Percentiles rank a stretch among this genome's conserved stretches.
Conservation (phyloP, 208 protist species). For the Porcisia hertigi region DNA sequence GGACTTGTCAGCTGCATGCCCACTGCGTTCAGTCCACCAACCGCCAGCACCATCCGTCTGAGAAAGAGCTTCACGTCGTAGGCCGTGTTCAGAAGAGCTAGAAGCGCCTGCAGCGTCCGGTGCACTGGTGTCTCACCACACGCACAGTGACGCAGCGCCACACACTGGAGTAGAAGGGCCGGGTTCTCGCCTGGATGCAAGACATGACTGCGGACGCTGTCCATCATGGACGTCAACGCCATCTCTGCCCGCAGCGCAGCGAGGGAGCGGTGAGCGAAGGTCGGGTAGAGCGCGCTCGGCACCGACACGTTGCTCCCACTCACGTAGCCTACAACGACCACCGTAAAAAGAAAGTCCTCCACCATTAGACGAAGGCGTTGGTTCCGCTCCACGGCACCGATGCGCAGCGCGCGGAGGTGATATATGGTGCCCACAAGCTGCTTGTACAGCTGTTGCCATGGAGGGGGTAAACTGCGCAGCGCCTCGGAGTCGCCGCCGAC, state of each 20-base stretch:
- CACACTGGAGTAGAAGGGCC: conserved; percentile 41
- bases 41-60: conserved; percentile 62
- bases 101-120: conserved; percentile 41
- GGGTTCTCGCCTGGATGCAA: conserved; percentile 44
- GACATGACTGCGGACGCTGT: conserved; percentile 32
- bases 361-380: conserved; percentile 45
- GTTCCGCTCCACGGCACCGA: conserved; percentile 45
- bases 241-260: conserved; percentile 32
- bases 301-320: conserved; percentile 17
- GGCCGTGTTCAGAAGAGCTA: conserved; percentile 34
- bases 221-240: conserved; percentile 43
- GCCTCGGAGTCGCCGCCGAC: conserved; percentile 25
- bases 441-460: conserved; percentile 42
- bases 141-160: conserved; percentile 53
- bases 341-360: conserved; percentile 58
- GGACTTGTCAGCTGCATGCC: conserved; percentile 67
- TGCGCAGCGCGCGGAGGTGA: conserved; percentile 49
- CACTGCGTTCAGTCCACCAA: conserved; percentile 64
- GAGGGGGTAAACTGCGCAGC: conserved; percentile 16
- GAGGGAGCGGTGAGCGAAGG: conserved; percentile 38
- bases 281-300: conserved; percentile 31
- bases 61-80: conserved; percentile 62
- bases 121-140: conserved; percentile 40
- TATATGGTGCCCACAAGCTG: conserved; percentile 37
- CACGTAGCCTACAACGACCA: conserved; percentile 37